Conservation (phyloP, 805 yeast species). For the Kluyveromyces siamensis region DNA sequence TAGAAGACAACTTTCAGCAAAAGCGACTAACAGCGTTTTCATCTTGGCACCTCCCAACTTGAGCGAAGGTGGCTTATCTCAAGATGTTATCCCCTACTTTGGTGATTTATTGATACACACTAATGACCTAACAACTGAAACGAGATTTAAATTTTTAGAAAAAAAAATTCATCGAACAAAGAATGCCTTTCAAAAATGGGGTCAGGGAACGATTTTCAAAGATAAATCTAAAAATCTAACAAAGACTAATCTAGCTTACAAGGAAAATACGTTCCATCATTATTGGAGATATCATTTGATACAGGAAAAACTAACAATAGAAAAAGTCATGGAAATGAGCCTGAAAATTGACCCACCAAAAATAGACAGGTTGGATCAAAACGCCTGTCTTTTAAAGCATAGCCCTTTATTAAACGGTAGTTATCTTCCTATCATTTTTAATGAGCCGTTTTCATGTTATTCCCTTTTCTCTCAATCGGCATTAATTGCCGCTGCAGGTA, state of each 20-base stretch:
- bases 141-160: constrained; percentile 41
- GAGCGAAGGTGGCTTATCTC: constrained; percentile 67
- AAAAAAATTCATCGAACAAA: constrained; percentile 57
- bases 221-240: constrained; percentile 17
- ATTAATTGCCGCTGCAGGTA: constrained; percentile 47
- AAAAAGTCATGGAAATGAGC: constrained; percentile 55
- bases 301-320: constrained; percentile 37
- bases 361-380: constrained; percentile 17
- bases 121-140: constrained; percentile 20
- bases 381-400: constrained; percentile 37
- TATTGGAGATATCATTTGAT: constrained; percentile 23
- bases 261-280: constrained; percentile 21
- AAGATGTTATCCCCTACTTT: constrained; percentile 77
- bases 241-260: constrained; percentile 26
- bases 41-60: constrained; percentile 80
- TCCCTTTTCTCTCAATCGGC: constrained; percentile 45
- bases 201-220: constrained; percentile 45
- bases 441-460: constrained; percentile 46
- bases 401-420: constrained; percentile 55
- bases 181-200: constrained; percentile 77
- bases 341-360: constrained; percentile 52
- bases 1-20: constrained; percentile 54
- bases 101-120: constrained; percentile 64
- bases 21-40: constrained; percentile 47
- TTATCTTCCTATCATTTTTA: constrained; percentile 56